Base-by-base conservation (phyloP, 306 rosid species). In the Cicer bijugum region DNA sequence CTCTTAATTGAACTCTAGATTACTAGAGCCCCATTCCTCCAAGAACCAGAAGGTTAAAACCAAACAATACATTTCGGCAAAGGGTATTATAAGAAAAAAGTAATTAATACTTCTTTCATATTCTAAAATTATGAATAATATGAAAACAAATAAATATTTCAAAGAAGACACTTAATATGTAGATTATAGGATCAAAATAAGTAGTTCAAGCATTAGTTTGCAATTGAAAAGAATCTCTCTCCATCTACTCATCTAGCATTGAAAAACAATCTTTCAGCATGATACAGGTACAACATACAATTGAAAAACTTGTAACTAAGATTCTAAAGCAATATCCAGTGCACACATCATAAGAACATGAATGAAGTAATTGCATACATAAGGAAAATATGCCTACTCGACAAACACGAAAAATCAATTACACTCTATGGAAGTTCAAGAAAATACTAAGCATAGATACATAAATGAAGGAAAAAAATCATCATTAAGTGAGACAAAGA, bases 381-480 rank as follows among this genome's bases (percentile, higher is more conserved):
- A 1, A 38, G 37, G 14, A 56, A 67, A 2, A 28, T 4, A 8
- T 20, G n/a, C 40, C 19, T 20, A 28, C 67, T 43, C 69, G 64
- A 44, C 44, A 37, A 75, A 65, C 65, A 64, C 64, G 50, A 71
- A 19, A 7, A 64, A 64, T 48, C 59, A 50, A 9, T 23, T 56
- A 39, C 57, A 46, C 39, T 15, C 50, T 6, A 11, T 56, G 20
- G 2, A 6, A 9, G 15, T 8, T 17, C 8, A 66, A 47, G 28
- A 38, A 19, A 19, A 44, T 7, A 14, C 37, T 9, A 33, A 71
- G 57, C 58, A 40, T 23, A 43, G 46, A 66, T 66, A 28, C 8
- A 39, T n/a, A 48, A 48, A 48, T 48, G 53, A 48, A 47, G 11
- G 4, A 9, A 59, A 47, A 72, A 19, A 52, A 62, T 23, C 53